A percentile compares a stretch with the other conserved stretches of the same genome.
Evolutionary conservation across 2,329 filamentous ascomycete genomes (phyloP).

Genomic region (Zymoseptoria pseudotritici): DNA sequence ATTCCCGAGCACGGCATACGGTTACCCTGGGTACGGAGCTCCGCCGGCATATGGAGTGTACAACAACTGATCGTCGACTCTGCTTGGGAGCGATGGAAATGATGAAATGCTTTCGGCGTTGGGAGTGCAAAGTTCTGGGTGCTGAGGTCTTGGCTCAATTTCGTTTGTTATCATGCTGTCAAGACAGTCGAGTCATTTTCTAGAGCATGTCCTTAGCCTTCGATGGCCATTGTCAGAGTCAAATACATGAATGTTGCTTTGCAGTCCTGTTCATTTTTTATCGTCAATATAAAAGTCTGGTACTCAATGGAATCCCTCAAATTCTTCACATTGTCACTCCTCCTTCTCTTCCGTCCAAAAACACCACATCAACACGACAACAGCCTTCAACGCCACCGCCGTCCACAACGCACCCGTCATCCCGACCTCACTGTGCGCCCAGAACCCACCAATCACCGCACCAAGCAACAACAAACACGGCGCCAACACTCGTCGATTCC

Average conservation of each 20-base stretch:
- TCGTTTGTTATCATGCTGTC: background rate
- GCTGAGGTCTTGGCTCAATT: background rate
- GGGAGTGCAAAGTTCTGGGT: background rate
- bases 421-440: conserved; percentile 45
- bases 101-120: background rate
- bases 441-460: conserved; percentile 48
- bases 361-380: conserved; percentile 34
- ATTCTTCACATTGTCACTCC: too few species aligned
- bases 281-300: background rate
- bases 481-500: conserved; percentile 46
- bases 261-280: background rate
- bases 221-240: background rate
- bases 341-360: conserved; percentile 34
- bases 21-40: background rate
- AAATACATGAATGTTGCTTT: background rate
- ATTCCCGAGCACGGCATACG: background rate
- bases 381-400: conserved; percentile 34
- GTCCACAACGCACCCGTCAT: conserved; percentile 47
- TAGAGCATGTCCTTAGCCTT: background rate
- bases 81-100: background rate
- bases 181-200: background rate
- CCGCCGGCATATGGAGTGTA: background rate
- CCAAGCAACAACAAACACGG: conserved; percentile 47
- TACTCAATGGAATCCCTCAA: too few species aligned
- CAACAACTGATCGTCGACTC: background rate